Percentiles rank a stretch among this genome's conserved stretches.
Evolutionary conservation across 345 rosid species (phyloP).

Genomic region (Pugionium cornutum): DNA sequence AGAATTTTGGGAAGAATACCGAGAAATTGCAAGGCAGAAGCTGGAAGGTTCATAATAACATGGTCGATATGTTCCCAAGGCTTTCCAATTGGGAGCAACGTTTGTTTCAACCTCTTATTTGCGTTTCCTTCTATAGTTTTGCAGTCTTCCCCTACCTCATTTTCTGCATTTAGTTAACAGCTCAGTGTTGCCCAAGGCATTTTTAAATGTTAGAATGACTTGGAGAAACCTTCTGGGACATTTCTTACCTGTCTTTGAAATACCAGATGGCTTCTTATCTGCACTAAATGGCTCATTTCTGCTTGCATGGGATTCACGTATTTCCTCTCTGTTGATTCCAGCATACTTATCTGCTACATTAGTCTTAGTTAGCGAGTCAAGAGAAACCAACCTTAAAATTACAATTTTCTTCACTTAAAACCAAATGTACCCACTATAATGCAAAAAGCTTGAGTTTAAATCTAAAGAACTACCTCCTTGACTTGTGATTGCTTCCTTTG

Average conservation of each 20-base stretch:
- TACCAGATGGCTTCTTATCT: conserved; percentile 53
- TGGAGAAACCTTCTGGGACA: conserved; percentile 13
- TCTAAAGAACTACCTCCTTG: conserved; percentile 44
- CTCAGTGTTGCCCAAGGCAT: background rate
- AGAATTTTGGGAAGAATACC: conserved; percentile 44
- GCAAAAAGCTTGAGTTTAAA: conserved; percentile 2
- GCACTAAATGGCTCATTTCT: conserved; percentile 41
- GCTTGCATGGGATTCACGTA: conserved; percentile 31
- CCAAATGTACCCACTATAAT: conserved; percentile 1
- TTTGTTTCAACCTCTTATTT: conserved; percentile 63
- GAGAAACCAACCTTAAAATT: conserved; percentile 17
- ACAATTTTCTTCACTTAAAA: background rate
- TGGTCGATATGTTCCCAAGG: conserved; percentile 94
- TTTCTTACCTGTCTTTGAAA: conserved; percentile 52
- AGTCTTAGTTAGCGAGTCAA: conserved; percentile 38
- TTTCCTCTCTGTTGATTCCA: conserved; percentile 36
- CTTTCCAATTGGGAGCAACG: conserved; percentile 52
- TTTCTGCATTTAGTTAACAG: conserved; percentile 31
- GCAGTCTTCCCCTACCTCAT: conserved; percentile 38
- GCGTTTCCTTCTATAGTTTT: conserved; percentile 47
- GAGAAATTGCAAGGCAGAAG: conserved; percentile 83
- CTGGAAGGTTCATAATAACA: conserved; percentile 97
- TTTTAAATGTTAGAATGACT: background rate
- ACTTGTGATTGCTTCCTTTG: conserved; percentile 30
- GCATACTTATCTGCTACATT: conserved; percentile 30